Evolutionary conservation across 108 stramenopile species (phyloP).

Genomic region (Cyclotella cryptica): DNA sequence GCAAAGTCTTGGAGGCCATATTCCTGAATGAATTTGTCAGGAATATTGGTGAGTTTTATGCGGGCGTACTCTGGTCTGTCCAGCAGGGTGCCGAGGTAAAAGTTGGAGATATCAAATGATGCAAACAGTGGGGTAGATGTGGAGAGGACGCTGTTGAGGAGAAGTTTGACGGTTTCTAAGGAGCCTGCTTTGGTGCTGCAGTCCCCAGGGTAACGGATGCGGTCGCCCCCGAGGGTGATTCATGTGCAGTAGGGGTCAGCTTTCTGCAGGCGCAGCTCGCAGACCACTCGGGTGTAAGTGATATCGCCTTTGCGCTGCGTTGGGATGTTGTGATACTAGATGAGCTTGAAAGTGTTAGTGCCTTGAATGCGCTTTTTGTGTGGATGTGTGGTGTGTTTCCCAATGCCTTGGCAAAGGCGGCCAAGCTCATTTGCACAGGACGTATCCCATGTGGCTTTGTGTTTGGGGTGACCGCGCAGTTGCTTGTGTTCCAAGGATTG

Average conservation of each 20-base stretch:
- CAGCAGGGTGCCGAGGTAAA: not conserved
- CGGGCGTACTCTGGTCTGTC: not conserved
- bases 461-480: not conserved
- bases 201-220: not conserved
- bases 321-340: not conserved
- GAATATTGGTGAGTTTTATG: not conserved
- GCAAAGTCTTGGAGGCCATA: not conserved
- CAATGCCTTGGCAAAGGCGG: conserved; percentile 9
- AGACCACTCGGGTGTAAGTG: not conserved
- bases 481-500: conserved; percentile 8
- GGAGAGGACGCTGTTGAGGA: not conserved
- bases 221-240: too few relatives aligned
- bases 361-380: too few relatives aligned
- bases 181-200: not conserved
- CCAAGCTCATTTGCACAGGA: not conserved
- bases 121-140: not conserved
- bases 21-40: not conserved
- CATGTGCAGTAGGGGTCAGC: not conserved
- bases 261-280: not conserved
- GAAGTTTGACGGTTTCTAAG: not conserved
- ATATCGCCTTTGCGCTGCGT: not conserved
- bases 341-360: not conserved
- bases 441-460: conserved; percentile 8
- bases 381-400: not conserved
- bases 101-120: not conserved